Evolutionary conservation across 2,329 filamentous ascomycete genomes (phyloP).

Genomic region (Phialophora macrospora): DNA sequence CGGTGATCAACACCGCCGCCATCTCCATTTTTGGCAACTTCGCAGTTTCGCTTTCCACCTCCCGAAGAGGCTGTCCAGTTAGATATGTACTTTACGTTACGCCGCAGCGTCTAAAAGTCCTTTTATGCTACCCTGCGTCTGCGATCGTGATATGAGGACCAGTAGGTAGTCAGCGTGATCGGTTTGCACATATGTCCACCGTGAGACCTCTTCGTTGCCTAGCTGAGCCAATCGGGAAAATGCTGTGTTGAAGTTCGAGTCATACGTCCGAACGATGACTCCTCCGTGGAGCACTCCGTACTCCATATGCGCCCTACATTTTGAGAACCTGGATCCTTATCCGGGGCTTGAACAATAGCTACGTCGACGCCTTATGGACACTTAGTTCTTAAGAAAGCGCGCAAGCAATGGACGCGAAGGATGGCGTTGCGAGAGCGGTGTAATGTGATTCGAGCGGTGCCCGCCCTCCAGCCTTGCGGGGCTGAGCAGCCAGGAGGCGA

Average conservation of each 20-base stretch:
- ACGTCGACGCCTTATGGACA: neutral
- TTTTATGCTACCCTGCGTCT: too few species aligned
- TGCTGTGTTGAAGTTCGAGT: neutral
- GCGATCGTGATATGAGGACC: too few species aligned
- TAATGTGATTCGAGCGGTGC: neutral
- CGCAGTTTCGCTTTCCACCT: neutral
- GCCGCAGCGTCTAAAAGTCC: too few species aligned
- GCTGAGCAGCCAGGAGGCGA: neutral
- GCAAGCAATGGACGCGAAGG: neutral
- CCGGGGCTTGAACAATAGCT: neutral
- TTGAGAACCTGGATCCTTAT: neutral
- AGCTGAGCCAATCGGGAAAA: neutral
- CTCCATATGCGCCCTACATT: neutral
- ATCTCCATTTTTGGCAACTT: too few species aligned
- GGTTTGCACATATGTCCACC: too few species aligned
- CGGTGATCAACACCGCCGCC: neutral
- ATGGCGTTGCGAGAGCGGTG: neutral
- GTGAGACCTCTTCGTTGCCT: too few species aligned
- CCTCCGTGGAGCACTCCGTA: neutral
- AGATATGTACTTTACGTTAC: too few species aligned
- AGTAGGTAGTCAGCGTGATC: too few species aligned
- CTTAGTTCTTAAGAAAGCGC: neutral
- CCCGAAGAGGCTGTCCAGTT: too few species aligned
- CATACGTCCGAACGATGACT: neutral
- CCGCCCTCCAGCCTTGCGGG: too few species aligned